phyloP scores from a whole-genome alignment of 306 rosid genomes.

The Aeschynomene evenia region DNA sequence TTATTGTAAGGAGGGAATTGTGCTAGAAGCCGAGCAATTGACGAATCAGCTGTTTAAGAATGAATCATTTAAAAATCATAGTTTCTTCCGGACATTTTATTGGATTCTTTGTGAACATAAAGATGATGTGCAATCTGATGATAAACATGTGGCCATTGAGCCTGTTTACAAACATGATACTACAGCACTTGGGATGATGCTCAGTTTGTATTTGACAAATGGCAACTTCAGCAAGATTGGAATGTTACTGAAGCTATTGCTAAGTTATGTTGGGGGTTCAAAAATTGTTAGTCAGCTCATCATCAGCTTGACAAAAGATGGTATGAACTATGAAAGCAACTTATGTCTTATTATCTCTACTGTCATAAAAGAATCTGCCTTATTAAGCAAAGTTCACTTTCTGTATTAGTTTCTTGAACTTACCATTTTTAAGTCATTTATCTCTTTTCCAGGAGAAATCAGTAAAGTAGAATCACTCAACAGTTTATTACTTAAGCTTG shows the following conservation, averaged over 20 bases:
- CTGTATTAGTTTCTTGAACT: constrained; percentile 5
- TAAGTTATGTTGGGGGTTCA: constrained; percentile 51
- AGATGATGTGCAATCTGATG: constrained; percentile 46
- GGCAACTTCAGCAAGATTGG: constrained; percentile 43
- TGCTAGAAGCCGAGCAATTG: constrained; percentile 61
- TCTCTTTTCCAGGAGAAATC: constrained; percentile 64
- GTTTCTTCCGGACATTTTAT: constrained; percentile 57
- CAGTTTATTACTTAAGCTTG: constrained; percentile 44
- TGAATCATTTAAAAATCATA: constrained; percentile 36
- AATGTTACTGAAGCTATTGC: constrained; percentile 49
- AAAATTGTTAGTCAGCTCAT: constrained; percentile 47
- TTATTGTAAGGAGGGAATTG: constrained; percentile 77
- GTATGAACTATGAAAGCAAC: constrained; percentile 53
- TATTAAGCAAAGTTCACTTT: neutral
- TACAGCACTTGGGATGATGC: constrained; percentile 67
- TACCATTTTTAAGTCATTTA: constrained; percentile 17
- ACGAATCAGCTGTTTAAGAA: constrained; percentile 48
- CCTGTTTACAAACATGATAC: constrained; percentile 51
- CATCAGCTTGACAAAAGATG: constrained; percentile 57
- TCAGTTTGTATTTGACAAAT: constrained; percentile 57
- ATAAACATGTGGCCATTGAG: constrained; percentile 38
- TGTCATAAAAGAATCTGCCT: neutral
- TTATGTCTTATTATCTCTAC: constrained; percentile 11
- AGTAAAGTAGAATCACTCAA: constrained; percentile 64
- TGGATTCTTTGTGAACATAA: constrained; percentile 42